Evolutionary conservation across 176 grass and related monocot genomes (phyloP).

Genomic region (Hsuehochloa calcarea): DNA sequence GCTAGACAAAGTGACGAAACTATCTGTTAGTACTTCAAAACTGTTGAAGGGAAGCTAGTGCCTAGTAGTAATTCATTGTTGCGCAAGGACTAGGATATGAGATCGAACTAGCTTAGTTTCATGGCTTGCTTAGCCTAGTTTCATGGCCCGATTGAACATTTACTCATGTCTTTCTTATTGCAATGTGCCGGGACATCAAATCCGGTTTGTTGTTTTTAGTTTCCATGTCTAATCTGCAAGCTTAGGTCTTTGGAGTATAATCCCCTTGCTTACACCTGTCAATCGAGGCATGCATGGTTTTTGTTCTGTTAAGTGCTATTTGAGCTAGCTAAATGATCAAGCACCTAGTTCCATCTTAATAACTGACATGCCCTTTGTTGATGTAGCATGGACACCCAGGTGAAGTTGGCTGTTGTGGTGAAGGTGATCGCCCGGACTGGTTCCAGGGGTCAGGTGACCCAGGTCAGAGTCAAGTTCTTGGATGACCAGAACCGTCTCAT

Average conservation of each 20-base stretch:
- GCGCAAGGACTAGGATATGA: not conserved
- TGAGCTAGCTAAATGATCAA: not conserved
- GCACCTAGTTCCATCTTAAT: not conserved
- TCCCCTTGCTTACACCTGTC: not conserved
- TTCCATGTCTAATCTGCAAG: not conserved
- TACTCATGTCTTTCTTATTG: not conserved
- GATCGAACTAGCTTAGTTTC: not conserved
- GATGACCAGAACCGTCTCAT: no score
- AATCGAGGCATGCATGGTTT: not conserved
- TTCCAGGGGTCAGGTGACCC: conserved; percentile 84
- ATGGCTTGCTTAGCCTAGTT: not conserved
- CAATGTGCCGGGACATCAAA: not conserved
- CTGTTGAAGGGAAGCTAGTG: not conserved
- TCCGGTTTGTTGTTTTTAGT: not conserved
- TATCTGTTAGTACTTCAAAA: not conserved
- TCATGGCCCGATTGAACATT: not conserved
- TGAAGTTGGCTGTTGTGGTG: conserved; percentile 83
- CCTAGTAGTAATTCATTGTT: not conserved
- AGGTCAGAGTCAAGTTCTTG: conserved; percentile 90
- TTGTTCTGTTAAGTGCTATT: not conserved
- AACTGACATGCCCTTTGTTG: not conserved
- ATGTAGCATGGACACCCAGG: conserved; percentile 80
- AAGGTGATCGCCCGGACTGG: conserved; percentile 82
- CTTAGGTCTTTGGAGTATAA: not conserved
- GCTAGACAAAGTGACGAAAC: not conserved